Conservation (phyloP, 768 basidiomycete genomes). For the Podaxis pistillaris region DNA sequence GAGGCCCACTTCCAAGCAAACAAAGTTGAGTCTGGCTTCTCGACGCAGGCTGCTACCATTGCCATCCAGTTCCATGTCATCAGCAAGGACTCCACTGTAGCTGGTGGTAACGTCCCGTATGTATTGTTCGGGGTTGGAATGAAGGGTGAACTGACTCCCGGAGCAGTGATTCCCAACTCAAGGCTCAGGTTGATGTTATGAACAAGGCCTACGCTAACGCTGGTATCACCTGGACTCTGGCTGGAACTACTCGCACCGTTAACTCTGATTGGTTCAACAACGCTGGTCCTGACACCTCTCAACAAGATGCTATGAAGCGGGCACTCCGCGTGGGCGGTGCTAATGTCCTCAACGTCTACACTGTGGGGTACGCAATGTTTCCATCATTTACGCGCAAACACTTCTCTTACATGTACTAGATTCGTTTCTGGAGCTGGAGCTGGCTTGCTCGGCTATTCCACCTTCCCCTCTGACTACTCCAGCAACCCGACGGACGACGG, state of each 20-base stretch:
- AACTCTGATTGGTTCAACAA: slow-evolving; percentile 49
- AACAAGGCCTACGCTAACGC: slow-evolving; percentile 38
- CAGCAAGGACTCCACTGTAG: slow-evolving; percentile 26
- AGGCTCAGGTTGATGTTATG: slow-evolving; percentile 36
- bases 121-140: slow-evolving; percentile 14
- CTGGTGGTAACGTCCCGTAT: slow-evolving; percentile 40
- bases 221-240: slow-evolving; percentile 40
- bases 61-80: slow-evolving; percentile 33
- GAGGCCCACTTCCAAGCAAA: slow-evolving; percentile 43
- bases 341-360: slow-evolving; percentile 47
- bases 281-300: slow-evolving; percentile 31
- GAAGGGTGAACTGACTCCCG: neutral
- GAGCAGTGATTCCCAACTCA: slow-evolving; percentile 35
- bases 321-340: slow-evolving; percentile 40
- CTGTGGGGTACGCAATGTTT: slow-evolving; percentile 38
- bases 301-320: slow-evolving; percentile 49
- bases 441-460: slow-evolving; percentile 53
- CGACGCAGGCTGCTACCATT: slow-evolving; percentile 10
- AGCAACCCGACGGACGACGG: slow-evolving; percentile 45
- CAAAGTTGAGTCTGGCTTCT: slow-evolving; percentile 23
- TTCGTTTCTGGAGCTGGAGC: slow-evolving; percentile 35
- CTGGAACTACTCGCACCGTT: slow-evolving; percentile 36
- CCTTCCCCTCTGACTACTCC: slow-evolving; percentile 45
- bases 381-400: neutral
- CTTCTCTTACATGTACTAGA: slow-evolving; percentile 18